phyloP scores from a whole-genome alignment of 2,329 filamentous ascomycete genomes.

The Epichloe sylvatica region DNA sequence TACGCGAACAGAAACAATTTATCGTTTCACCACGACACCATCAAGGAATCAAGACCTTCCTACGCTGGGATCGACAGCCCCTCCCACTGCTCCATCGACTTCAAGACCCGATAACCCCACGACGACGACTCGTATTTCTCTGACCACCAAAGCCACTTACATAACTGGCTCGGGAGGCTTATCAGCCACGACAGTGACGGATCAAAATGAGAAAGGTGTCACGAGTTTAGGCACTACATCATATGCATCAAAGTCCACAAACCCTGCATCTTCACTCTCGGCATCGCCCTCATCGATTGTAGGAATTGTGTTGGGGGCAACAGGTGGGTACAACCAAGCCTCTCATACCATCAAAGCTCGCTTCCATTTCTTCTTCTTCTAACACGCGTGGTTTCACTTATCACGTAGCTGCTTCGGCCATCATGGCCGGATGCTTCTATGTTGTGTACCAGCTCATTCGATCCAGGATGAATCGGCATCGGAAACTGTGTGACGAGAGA shows the following conservation, averaged over 20 bases:
- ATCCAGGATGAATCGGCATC: neutral
- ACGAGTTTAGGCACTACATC: neutral
- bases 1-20: slow-evolving; percentile 9
- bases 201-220: neutral
- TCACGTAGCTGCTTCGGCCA: neutral
- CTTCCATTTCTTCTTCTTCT: neutral
- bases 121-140: neutral
- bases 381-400: neutral
- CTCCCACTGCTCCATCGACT: neutral
- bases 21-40: slow-evolving; percentile 6
- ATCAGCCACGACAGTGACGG: neutral
- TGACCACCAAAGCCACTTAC: neutral
- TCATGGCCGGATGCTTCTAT: slow-evolving; percentile 1
- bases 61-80: neutral
- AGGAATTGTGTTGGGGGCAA: slow-evolving; percentile 6
- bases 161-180: neutral
- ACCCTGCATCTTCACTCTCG: neutral
- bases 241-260: neutral
- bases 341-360: neutral
- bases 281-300: slow-evolving; percentile 2
- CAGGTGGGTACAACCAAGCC: slow-evolving; percentile 6
- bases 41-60: neutral
- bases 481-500: neutral
- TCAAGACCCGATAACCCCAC: neutral
- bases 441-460: neutral